Conservation (phyloP, 306 rosid genomes). For the Gillenia trifoliata region DNA sequence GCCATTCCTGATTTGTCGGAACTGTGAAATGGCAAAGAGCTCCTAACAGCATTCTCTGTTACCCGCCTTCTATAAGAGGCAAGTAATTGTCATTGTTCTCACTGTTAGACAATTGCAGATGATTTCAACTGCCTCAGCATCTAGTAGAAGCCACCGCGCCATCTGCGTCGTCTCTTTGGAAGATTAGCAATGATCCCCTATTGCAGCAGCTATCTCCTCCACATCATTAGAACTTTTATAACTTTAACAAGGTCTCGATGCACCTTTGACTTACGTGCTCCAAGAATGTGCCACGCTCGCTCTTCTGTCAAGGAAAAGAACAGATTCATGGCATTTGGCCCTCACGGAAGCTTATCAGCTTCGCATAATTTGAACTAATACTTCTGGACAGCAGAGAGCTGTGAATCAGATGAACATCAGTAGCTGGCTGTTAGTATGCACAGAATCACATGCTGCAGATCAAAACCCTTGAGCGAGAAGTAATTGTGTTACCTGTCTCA, state of each 20-base stretch:
- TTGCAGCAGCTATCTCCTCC: conserved; percentile 48
- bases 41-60: conserved; percentile 43
- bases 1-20: conserved; percentile 54
- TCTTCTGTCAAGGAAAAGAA: conserved; percentile 46
- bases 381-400: conserved; percentile 59
- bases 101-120: conserved; percentile 33
- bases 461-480: no score
- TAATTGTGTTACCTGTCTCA: conserved; percentile 61
- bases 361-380: conserved; percentile 48
- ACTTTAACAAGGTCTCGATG: conserved; percentile 36
- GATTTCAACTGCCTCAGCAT: conserved; percentile 40
- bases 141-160: conserved; percentile 42
- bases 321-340: conserved; percentile 40
- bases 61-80: conserved; percentile 32
- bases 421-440: background rate
- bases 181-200: conserved; percentile 50
- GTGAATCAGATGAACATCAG: conserved; percentile 14
- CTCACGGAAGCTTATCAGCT: conserved; percentile 28
- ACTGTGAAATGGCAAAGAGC: conserved; percentile 56
- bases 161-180: conserved; percentile 29
- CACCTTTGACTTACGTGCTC: conserved; percentile 49
- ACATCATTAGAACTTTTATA: conserved; percentile 30
- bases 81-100: conserved; percentile 32
- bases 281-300: conserved; percentile 29
- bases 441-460: background rate